Evolutionary conservation across 192 early-diverging fungal genomes (phyloP), one percentile per base, ranked within the genome.

Genomic region (Coemansia javaensis): DNA sequence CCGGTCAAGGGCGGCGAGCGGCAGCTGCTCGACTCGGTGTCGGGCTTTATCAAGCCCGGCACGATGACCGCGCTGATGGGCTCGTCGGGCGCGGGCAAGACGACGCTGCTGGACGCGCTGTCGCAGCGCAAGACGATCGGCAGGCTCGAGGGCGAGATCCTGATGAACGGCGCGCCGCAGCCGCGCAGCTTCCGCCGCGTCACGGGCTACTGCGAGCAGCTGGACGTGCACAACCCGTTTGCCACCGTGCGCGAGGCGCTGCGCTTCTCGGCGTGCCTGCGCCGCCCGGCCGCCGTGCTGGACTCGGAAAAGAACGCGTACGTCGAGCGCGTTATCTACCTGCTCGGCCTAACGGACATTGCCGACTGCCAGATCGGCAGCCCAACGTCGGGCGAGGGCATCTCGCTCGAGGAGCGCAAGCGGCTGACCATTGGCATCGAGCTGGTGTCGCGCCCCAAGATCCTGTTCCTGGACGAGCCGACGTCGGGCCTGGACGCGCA

Each of bases 391-490:
- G 73, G 75, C 47, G 44, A 82, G 43, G 87, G 87, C 50, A 84
- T 91, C 44, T 84, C 81, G 21, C 82, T 89, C 10, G 88, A 85
- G 46, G 86, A 93, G 56, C 85, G 85, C 51, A 83, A 88, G 47
- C 80, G 87, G 42, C 67, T 93, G 4, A 85, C 83, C 11, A 86
- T 93, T 43, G 90, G 79, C 42, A 75, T 83, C 38, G 86, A 90
- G 51, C 73, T 90, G 20, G 78, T 89, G 11, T 77, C 86, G 16
- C 65, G 82, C 67, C 81, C 83, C 15, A 77, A 82, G 42, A 47
- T 84, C 30, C 72, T 93, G 13, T 87, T 93, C 62, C 68, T 91
- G 50, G 87, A 90, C 56, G 89, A 85, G 47, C 90, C 90, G 24
- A 91, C 86, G 8, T 86, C 83, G 32, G 89, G 90, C 41, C 60